phyloP scores from a whole-genome alignment of 305 asterid species.

The Andrographis paniculata region DNA sequence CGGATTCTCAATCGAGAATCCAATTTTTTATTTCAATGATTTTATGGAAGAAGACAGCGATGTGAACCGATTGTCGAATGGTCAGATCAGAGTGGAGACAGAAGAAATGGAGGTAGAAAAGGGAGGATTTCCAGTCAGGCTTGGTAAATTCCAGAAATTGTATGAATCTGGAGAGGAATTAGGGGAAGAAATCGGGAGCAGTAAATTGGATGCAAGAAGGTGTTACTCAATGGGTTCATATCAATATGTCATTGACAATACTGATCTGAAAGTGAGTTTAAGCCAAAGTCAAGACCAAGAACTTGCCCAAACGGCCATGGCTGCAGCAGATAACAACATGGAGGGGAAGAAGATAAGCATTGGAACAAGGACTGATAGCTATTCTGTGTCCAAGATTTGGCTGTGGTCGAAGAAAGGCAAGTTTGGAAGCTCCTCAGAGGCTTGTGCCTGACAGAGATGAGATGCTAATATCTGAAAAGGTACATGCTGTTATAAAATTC shows the following conservation, averaged over 20 bases:
- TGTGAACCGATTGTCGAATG: background rate
- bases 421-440: conserved; percentile 39
- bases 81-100: background rate
- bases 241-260: background rate
- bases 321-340: background rate
- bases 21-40: background rate
- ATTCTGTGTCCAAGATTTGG: conserved; percentile 83
- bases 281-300: background rate
- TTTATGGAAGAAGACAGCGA: background rate
- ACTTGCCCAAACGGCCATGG: background rate
- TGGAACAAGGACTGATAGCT: conserved; percentile 67
- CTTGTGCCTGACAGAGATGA: too few species aligned
- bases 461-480: too few species aligned
- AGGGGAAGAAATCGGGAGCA: background rate
- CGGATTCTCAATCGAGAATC: background rate
- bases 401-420: conserved; percentile 66
- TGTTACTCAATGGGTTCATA: background rate
- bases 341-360: conserved; percentile 57
- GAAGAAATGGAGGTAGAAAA: background rate
- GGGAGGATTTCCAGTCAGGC: background rate
- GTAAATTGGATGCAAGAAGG: background rate
- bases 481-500: too few species aligned
- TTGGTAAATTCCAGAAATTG: background rate
- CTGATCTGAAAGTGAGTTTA: background rate
- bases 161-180: background rate